Evolutionary conservation across 805 yeast genomes (phyloP), one percentile per base, ranked within the genome.

Genomic region (Grigorovia jiainica): DNA sequence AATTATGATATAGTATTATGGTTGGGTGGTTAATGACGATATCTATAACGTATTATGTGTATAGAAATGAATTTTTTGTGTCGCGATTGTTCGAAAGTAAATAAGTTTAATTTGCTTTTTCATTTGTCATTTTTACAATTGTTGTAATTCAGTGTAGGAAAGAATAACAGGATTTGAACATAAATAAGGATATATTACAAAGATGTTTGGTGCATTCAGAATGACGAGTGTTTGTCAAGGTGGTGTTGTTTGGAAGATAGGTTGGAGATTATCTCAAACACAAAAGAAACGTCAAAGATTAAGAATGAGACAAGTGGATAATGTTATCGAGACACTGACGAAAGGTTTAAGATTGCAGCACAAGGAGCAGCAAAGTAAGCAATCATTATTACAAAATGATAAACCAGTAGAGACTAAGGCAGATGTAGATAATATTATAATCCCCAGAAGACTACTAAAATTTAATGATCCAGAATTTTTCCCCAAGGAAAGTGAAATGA

Each of bases 221-320:
- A 35, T 54, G 23, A 48, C 61, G 15, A 50, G 41, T 38, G 33
- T 58, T 0, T 39, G 50, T 21, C 42, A 58, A 7, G 64, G 66
- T 42, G 66, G 66, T 20, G 35, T 53, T 15, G 40, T 55, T 41
- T 74, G 80, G 84, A 83, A 82, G 61, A 71, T 69, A 40, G 83
- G 90, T 46, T 81, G 85, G 76, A 74, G 85, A 47, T 68, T 90
- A 73, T 83, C 95, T 3, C 67, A 71, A 29, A 76, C 73, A 10
- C 96, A 87, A 58, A 92, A 92, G 63, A 73, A 72, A 46, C 74
- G 97, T 58, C 87, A 86, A 59, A 76, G 97, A 67, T 72, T 75
- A 48, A 78, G 98, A 64, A 72, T 92, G 75, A 78, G 75, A 59
- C 67, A 67, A 34, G 97, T 92, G 39, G 98, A 92, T 66, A 55